Evolutionary conservation across 768 basidiomycete genomes (phyloP).

Genomic region (Mycena olivaceomarginata): DNA sequence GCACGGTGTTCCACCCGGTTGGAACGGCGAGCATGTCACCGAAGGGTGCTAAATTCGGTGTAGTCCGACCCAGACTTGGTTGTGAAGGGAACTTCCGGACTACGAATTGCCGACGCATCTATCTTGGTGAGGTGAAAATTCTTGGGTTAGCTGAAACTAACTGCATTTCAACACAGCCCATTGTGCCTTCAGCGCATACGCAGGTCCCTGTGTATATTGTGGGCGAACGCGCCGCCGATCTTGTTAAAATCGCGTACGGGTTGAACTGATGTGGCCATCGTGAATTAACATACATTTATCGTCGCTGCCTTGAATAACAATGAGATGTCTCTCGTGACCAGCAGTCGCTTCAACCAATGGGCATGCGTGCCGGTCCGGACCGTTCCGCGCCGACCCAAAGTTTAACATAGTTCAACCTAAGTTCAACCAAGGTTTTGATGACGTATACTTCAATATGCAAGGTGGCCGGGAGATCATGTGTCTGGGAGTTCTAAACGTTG

Average conservation of each 20-base stretch:
- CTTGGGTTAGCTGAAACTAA: background rate
- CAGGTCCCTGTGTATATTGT: constrained; percentile 48
- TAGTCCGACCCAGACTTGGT: constrained; percentile 52
- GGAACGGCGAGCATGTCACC: constrained; percentile 50
- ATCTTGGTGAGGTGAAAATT: constrained; percentile 43
- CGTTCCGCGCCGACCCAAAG: no score
- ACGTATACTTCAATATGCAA: no score
- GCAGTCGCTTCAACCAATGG: no score
- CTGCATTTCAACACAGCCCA: constrained; percentile 25
- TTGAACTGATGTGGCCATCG: background rate
- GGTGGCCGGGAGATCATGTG: no score
- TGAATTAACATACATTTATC: background rate
- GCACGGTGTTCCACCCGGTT: constrained; percentile 43
- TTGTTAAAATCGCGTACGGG: constrained; percentile 22
- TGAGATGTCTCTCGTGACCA: no score
- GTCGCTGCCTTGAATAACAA: no score
- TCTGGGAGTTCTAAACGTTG: no score
- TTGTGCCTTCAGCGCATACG: constrained; percentile 45
- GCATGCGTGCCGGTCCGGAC: no score
- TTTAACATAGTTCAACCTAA: no score
- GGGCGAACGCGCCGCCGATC: constrained; percentile 46
- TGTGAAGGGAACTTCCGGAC: constrained; percentile 51
- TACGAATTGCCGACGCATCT: constrained; percentile 58
- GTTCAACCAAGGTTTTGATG: no score
- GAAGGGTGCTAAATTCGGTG: constrained; percentile 41